phyloP scores from a whole-genome alignment of 2,329 filamentous ascomycete species.

The Stachybotrys chartarum region DNA sequence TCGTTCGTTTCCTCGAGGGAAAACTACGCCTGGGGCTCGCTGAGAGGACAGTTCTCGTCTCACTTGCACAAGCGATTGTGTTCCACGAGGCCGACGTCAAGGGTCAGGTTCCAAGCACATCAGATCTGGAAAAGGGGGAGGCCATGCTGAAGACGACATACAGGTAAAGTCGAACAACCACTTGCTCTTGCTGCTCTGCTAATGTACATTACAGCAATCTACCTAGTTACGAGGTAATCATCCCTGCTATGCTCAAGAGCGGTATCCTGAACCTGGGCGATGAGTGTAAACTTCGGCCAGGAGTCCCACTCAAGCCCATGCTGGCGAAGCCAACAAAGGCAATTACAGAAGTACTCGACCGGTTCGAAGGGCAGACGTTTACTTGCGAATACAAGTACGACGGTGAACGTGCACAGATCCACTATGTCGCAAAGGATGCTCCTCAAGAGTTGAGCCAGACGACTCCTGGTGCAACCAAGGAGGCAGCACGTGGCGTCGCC shows the following conservation, averaged over 20 bases:
- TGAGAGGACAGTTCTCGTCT: constrained; percentile 85
- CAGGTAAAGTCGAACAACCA: constrained; percentile 35
- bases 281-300: constrained; percentile 84
- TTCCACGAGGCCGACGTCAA: constrained; percentile 71
- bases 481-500: constrained; percentile 65
- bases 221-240: constrained; percentile 90
- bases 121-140: constrained; percentile 78
- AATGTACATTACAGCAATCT: constrained; percentile 60
- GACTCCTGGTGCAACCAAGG: constrained; percentile 53
- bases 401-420: constrained; percentile 95
- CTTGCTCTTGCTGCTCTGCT: constrained; percentile 14
- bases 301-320: constrained; percentile 96
- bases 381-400: constrained; percentile 99
- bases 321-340: constrained; percentile 97
- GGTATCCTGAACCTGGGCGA: constrained; percentile 79
- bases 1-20: constrained; percentile 88
- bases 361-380: constrained; percentile 91
- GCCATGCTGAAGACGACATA: constrained; percentile 83
- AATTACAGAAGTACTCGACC: constrained; percentile 93
- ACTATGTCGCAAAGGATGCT: constrained; percentile 83
- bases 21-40: constrained; percentile 88
- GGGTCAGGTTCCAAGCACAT: constrained; percentile 62
- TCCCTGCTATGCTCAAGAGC: constrained; percentile 80
- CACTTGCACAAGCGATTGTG: constrained; percentile 81
- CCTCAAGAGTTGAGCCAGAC: constrained; percentile 60